Evolutionary conservation across 768 basidiomycete genomes (phyloP), one percentile per base, ranked within the genome.

Genomic region (Rhodosporidiobolus odoratus): DNA sequence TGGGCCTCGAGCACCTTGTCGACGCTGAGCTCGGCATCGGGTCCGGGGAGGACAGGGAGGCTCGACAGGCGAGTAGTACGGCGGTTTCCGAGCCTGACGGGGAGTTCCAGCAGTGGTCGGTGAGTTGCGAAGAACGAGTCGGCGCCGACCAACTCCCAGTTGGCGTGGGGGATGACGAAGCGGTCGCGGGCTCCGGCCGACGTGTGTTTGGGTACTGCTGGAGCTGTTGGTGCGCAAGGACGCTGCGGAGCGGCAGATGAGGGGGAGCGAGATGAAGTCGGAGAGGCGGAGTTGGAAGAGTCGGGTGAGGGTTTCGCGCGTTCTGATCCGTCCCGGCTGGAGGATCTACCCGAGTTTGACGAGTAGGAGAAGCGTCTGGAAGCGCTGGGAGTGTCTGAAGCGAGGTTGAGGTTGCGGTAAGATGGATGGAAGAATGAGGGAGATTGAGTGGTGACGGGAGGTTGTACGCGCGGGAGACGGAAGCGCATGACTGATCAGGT

Each of bases 71-170:
- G 17, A 35, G 62, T 62, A 43, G 43, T 52, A 30, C 68, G 62
- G 56, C 73, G 62, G 38, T 64, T 59, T 32, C 48, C 50, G 41
- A 68, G 34, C 15, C 57, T 58, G 35, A 74, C 32, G 10, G 73
- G 73, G 27, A 74, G 69, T 57, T 74, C 73, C 66, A 74, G 73
- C 43, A 74, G 69, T 3, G 73, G 73, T 15, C 73, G 73, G 43
- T 71, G 73, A 19, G 58, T 48, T 9, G 73, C 56, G 63, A 74
- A 74, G 66, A 74, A 67, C 40, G 66, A 53, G 56, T 74, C 73
- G 56, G 41, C 37, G 23, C 58, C 41, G 59, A 74, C 66, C 43
- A 74, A 41, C 6, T 56, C 59, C 23, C 32, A 6, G 66, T 41
- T 62, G 25, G 64, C 69, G 25, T 74, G 73, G 4, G 73, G 69